Percentiles rank a stretch among this genome's conserved stretches.
Evolutionary conservation across 108 stramenopile species (phyloP).

Genomic region (Cafeteria roenbergensis): DNA sequence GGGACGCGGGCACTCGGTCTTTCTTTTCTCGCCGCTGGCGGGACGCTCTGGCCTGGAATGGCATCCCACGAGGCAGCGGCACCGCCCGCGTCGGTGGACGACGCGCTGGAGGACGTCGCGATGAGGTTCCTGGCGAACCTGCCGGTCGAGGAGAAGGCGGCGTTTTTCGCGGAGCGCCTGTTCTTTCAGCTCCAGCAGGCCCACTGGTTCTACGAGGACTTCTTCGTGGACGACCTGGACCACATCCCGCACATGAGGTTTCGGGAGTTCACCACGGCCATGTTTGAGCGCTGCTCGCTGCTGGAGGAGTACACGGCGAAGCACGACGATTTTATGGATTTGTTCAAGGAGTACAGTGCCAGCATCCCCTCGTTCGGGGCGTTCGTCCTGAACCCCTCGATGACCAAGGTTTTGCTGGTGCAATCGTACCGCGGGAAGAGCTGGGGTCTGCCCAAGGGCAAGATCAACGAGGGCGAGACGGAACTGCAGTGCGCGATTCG

Average conservation of each 20-base stretch:
- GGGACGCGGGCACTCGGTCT: no score
- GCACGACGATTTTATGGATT: neutral
- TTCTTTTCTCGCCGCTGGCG: no score
- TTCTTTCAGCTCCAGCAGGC: slow-evolving; percentile 19
- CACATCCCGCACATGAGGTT: slow-evolving; percentile 16
- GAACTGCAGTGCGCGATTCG: slow-evolving; percentile 25
- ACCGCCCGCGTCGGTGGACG: no score
- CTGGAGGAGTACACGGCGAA: slow-evolving; percentile 8
- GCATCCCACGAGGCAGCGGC: no score
- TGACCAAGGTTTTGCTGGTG: slow-evolving; percentile 23
- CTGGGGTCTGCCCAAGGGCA: slow-evolving; percentile 32
- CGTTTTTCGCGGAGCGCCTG: neutral
- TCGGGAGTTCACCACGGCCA: slow-evolving; percentile 13
- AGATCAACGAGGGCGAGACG: slow-evolving; percentile 31
- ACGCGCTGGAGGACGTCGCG: neutral
- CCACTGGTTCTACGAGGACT: slow-evolving; percentile 41
- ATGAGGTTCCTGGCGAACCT: neutral
- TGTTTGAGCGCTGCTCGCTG: slow-evolving; percentile 27
- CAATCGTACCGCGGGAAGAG: slow-evolving; percentile 7
- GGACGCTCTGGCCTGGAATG: no score
- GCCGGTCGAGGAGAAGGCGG: neutral
- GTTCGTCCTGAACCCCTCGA: slow-evolving; percentile 17
- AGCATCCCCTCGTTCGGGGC: slow-evolving; percentile 29
- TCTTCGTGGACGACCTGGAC: slow-evolving; percentile 21
- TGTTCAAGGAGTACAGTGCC: slow-evolving; percentile 23